Percentiles rank a stretch among this genome's conserved stretches.
Conservation (phyloP, 495 filamentous ascomycete species). For the Aspergillus ellipticus region DNA sequence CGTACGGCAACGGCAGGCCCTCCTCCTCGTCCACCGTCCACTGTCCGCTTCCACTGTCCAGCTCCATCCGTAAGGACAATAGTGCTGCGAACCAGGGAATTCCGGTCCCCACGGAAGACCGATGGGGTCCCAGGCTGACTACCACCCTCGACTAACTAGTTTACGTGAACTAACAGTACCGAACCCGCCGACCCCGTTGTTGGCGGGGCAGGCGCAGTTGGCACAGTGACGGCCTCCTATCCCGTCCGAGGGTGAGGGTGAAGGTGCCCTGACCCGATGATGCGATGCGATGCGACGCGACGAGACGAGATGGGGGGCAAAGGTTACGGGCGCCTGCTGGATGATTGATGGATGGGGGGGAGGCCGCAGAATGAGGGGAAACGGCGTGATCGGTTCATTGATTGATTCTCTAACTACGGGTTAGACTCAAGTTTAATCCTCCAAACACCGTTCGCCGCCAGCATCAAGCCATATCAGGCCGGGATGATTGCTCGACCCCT, state of each 20-base stretch:
- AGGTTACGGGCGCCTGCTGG: too few species aligned
- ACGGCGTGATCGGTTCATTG: not conserved
- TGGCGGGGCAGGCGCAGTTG: not conserved
- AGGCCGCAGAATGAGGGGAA: not conserved
- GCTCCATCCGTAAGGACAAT: too few species aligned
- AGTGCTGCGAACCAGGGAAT: not conserved
- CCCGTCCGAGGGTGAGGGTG: not conserved
- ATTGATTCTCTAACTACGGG: too few species aligned
- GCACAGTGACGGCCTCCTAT: not conserved
- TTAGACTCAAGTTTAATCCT: not conserved
- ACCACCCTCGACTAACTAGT: not conserved
- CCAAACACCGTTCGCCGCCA: not conserved
- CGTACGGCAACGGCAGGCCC: not conserved
- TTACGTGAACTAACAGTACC: not conserved
- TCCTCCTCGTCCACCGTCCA: not conserved
- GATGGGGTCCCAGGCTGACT: not conserved
- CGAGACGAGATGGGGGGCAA: too few species aligned
- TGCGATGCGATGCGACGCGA: not conserved
- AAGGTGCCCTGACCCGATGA: not conserved
- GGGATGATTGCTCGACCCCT: not conserved
- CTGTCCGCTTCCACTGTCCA: too few species aligned
- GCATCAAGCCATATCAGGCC: not conserved
- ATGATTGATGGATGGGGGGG: too few species aligned
- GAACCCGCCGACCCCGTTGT: not conserved
- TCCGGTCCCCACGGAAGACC: conserved; percentile 3